Evolutionary conservation across 2,329 filamentous ascomycete species (phyloP).

Genomic region (Epichloe sp.): DNA sequence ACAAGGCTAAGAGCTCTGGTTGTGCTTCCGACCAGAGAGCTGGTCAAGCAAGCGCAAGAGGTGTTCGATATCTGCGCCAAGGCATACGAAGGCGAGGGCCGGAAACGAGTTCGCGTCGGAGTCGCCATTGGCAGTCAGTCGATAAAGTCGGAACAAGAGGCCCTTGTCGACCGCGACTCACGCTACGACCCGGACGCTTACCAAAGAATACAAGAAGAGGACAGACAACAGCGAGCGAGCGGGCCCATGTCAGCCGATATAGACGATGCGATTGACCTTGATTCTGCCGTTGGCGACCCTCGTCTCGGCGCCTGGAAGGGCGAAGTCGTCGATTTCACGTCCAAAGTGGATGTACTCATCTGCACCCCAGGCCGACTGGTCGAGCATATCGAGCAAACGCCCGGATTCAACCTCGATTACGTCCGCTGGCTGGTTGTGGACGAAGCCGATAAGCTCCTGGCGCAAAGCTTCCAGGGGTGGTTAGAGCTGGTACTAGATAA

Average conservation of each 20-base stretch:
- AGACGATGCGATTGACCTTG: constrained; percentile 10
- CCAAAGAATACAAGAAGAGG: constrained; percentile 15
- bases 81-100: constrained; percentile 38
- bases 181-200: constrained; percentile 52
- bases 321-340: constrained; percentile 50
- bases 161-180: constrained; percentile 31
- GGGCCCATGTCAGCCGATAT: constrained; percentile 5
- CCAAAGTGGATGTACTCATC: constrained; percentile 76
- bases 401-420: constrained; percentile 65
- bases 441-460: constrained; percentile 82
- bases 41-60: constrained; percentile 75
- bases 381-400: constrained; percentile 75
- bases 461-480: constrained; percentile 92
- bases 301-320: constrained; percentile 23
- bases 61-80: constrained; percentile 62
- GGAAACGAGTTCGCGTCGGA: constrained; percentile 64
- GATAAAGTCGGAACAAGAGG: constrained; percentile 49
- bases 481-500: constrained; percentile 56
- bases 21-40: constrained; percentile 79
- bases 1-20: constrained; percentile 66
- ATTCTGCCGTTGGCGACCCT: constrained; percentile 13
- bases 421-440: constrained; percentile 85
- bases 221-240: constrained; percentile 3
- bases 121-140: constrained; percentile 72
- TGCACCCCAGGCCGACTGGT: constrained; percentile 87